These are phyloP conservation scores for Rhytidiadelphus loreus DNA, from an alignment of 225 moss, liverwort and hornwort species.

Conservation along the genomic window DNA sequence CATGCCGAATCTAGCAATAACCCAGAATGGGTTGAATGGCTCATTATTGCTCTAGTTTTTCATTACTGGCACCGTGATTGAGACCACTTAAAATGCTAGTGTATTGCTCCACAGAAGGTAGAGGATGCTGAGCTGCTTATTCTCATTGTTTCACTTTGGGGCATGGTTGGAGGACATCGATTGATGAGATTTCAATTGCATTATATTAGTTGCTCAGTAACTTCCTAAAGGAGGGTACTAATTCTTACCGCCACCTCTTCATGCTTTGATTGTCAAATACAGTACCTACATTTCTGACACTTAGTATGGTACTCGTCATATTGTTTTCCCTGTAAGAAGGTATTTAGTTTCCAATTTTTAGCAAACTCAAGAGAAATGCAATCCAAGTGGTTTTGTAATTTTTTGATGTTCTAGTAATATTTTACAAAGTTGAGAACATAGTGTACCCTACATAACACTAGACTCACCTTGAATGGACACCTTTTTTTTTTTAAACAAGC, in stretches of 20 bases:
- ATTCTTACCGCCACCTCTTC: neutral
- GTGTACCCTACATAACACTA: neutral
- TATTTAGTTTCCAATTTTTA: neutral
- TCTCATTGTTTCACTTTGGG: neutral
- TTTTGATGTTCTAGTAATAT: neutral
- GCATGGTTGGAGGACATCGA: neutral
- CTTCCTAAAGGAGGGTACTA: neutral
- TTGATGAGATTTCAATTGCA: neutral
- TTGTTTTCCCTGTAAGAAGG: no score
- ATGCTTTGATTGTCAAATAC: neutral
- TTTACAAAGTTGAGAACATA: neutral
- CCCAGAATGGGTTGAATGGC: neutral
- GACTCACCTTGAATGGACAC: neutral
- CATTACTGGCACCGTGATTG: neutral
- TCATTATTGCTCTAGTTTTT: neutral
- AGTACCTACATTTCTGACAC: no score
- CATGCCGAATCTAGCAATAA: neutral
- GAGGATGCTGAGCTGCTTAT: no score
- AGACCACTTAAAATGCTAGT: neutral
- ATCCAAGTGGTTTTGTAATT: neutral
- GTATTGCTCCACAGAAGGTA: neutral
- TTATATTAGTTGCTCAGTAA: neutral
- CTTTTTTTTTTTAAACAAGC: no score
- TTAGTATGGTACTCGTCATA: neutral
- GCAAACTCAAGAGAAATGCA: neutral